Percentiles rank a stretch among this genome's conserved stretches.
Conservation (phyloP, 73 alveolate genomes). For the Paramecium primaurelia region DNA sequence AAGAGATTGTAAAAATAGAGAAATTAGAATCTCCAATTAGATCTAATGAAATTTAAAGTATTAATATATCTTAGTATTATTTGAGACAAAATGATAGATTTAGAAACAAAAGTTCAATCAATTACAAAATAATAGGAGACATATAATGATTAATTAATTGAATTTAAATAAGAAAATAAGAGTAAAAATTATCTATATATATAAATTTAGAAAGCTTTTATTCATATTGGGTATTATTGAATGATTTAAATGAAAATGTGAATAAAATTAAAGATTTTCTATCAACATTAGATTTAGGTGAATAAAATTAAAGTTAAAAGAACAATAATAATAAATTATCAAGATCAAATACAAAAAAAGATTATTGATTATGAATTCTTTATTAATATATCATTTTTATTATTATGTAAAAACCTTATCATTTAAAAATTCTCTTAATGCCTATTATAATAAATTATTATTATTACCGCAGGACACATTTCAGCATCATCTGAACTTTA, state of each 20-base stretch:
- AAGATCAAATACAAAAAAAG: neutral
- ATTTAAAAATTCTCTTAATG: slow-evolving; percentile 8
- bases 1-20: neutral
- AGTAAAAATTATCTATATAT: neutral
- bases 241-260: neutral
- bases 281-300: neutral
- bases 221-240: slow-evolving; percentile 7
- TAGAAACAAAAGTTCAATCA: neutral
- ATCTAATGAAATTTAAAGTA: neutral
- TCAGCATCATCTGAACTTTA: neutral
- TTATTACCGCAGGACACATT: slow-evolving; percentile 42
- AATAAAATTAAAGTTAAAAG: neutral
- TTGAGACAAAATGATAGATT: neutral
- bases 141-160: neutral
- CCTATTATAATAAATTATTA: neutral
- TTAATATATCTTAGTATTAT: neutral
- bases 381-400: neutral
- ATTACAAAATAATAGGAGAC: neutral
- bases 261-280: neutral
- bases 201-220: neutral
- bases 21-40: neutral
- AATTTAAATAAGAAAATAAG: neutral
- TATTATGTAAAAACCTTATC: slow-evolving; percentile 8
- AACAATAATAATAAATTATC: neutral
- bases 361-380: neutral